phyloP scores from a whole-genome alignment of 148 eudicot genomes.

The Rhododendron mucronatum region DNA sequence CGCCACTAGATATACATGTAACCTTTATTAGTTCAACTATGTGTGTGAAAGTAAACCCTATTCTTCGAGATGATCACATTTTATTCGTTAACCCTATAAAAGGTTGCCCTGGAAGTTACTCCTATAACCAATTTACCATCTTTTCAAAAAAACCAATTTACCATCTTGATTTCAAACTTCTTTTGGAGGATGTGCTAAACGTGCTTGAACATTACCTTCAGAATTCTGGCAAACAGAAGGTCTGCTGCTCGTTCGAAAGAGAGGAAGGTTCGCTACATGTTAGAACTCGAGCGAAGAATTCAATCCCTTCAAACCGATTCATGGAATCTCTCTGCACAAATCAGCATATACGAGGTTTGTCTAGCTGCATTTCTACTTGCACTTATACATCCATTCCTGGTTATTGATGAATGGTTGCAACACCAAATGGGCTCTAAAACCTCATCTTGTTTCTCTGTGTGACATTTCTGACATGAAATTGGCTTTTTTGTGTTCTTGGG shows the following conservation, averaged over 20 bases:
- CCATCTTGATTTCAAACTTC: neutral
- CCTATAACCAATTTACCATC: neutral
- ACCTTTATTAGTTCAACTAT: neutral
- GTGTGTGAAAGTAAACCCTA: neutral
- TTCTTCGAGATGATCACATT: neutral
- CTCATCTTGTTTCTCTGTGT: neutral
- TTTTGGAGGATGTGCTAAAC: neutral
- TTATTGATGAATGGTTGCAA: neutral
- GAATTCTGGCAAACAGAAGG: constrained; percentile 58
- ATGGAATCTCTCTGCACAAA: constrained; percentile 53
- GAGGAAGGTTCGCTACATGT: constrained; percentile 54
- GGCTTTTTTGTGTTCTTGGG: neutral
- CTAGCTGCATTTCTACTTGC: neutral
- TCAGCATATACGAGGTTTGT: constrained; percentile 41
- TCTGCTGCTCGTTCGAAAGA: constrained; percentile 70
- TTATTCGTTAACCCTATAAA: neutral
- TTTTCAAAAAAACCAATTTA: neutral
- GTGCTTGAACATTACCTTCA: constrained; percentile 16
- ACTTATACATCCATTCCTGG: neutral
- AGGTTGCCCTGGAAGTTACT: neutral
- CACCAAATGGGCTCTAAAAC: neutral
- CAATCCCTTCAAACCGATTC: constrained; percentile 58
- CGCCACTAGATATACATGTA: neutral
- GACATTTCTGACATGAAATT: neutral
- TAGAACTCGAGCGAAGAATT: constrained; percentile 50